Conservation (phyloP, 768 basidiomycete species). For the Amanita polypyramis region DNA sequence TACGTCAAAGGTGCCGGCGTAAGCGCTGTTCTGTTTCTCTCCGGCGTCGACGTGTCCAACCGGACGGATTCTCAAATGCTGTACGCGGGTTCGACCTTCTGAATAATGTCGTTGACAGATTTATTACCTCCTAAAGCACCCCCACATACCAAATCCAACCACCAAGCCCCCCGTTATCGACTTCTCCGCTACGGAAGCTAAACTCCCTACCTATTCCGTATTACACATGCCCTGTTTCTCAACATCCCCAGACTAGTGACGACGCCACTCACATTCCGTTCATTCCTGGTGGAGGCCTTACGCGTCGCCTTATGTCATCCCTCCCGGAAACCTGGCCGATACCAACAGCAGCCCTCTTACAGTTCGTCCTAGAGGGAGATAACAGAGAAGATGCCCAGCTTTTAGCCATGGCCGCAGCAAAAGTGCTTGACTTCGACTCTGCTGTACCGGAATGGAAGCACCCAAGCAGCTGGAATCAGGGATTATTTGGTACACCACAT, state of each 20-base stretch:
- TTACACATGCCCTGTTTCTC: constrained; percentile 40
- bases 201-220: constrained; percentile 37
- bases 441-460: constrained; percentile 39
- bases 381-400: constrained; percentile 63
- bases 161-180: constrained; percentile 32
- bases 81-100: constrained; percentile 28
- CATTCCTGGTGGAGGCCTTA: constrained; percentile 72
- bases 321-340: constrained; percentile 39
- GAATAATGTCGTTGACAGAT: neutral
- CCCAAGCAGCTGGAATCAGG: constrained; percentile 57
- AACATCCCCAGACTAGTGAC: constrained; percentile 16
- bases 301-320: constrained; percentile 52
- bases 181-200: constrained; percentile 34
- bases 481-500: constrained; percentile 63
- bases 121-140: constrained; percentile 29
- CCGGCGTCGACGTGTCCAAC: constrained; percentile 67
- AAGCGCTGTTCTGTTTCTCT: constrained; percentile 48
- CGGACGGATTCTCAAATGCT: constrained; percentile 71
- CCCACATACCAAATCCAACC: constrained; percentile 53
- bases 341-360: constrained; percentile 50
- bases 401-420: constrained; percentile 44
- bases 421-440: constrained; percentile 30
- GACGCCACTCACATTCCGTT: constrained; percentile 40
- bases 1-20: constrained; percentile 45
- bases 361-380: constrained; percentile 78